These are phyloP conservation scores for Micractinium sp. DNA, from an alignment of 139 green algal genomes.

Conservation along the genomic window DNA sequence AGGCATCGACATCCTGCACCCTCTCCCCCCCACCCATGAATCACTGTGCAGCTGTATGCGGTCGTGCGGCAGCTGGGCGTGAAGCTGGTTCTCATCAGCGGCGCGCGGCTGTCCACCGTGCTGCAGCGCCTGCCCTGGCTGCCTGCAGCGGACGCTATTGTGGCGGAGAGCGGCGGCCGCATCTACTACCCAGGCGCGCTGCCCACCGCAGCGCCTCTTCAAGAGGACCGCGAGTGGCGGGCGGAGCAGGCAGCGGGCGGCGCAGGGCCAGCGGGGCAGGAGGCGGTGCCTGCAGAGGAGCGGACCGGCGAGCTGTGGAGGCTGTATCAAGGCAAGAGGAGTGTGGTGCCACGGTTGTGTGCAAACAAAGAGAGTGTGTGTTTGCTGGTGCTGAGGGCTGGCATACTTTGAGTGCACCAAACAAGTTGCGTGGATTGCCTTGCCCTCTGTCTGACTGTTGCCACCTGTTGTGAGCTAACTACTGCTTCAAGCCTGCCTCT, in stretches of 20 bases:
- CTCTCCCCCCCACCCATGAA: background rate
- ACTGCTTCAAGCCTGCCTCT: background rate
- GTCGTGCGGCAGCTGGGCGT: background rate
- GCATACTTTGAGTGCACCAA: background rate
- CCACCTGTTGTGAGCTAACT: no score
- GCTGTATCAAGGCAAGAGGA: conserved; percentile 41
- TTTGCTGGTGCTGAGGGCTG: background rate
- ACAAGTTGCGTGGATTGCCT: background rate
- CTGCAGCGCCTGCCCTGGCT: conserved; percentile 80
- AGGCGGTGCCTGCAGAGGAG: conserved; percentile 54
- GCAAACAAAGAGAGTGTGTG: background rate
- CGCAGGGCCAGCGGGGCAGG: conserved; percentile 56
- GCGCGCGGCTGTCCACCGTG: conserved; percentile 69
- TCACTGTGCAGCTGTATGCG: background rate
- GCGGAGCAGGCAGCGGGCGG: conserved; percentile 7
- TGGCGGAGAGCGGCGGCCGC: conserved; percentile 78
- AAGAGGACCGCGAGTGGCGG: conserved; percentile 72
- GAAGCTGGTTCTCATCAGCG: conserved; percentile 47
- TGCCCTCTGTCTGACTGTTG: background rate
- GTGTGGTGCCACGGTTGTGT: background rate
- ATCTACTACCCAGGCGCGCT: conserved; percentile 72
- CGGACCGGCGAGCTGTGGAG: conserved; percentile 74
- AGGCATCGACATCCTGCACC: background rate
- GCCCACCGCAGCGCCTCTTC: conserved; percentile 55
- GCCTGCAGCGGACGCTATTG: conserved; percentile 72